These are phyloP conservation scores for Botryosphaeria dothidea DNA, from an alignment of 2,329 filamentous ascomycete species.

Conservation along the genomic window DNA sequence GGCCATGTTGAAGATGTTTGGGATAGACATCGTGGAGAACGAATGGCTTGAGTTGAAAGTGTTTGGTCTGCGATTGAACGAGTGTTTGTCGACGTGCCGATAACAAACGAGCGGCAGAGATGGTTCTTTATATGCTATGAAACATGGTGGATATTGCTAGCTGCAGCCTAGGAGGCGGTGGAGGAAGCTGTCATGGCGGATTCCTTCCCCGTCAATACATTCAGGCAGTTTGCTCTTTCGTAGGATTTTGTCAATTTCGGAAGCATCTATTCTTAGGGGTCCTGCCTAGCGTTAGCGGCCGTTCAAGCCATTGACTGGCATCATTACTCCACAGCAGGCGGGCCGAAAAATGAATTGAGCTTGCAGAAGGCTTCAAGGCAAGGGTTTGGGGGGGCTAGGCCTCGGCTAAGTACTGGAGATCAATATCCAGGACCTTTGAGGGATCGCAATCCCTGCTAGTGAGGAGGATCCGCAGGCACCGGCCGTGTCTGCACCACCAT, in stretches of 20 bases:
- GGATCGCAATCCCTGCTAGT: slow-evolving; percentile 10
- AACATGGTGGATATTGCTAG: background rate
- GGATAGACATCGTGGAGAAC: background rate
- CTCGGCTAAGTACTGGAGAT: background rate
- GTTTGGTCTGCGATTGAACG: background rate
- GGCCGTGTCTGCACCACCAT: background rate
- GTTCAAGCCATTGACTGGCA: background rate
- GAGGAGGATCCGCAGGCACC: slow-evolving; percentile 9
- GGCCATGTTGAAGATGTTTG: background rate
- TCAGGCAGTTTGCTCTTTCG: background rate
- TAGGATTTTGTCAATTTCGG: slow-evolving; percentile 12
- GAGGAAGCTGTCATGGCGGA: background rate
- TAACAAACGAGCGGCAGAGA: background rate
- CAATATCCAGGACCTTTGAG: background rate
- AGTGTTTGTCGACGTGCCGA: background rate
- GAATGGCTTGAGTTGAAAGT: background rate
- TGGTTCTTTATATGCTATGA: background rate
- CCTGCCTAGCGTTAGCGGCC: background rate
- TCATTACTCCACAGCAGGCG: background rate
- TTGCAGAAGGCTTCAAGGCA: background rate
- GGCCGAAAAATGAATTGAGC: background rate
- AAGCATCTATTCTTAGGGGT: background rate
- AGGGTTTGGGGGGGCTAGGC: background rate
- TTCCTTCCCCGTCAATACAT: background rate
- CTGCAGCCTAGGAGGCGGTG: background rate